Conservation (phyloP, 2,329 filamentous ascomycete species). For the Aspergillus japonicus region DNA sequence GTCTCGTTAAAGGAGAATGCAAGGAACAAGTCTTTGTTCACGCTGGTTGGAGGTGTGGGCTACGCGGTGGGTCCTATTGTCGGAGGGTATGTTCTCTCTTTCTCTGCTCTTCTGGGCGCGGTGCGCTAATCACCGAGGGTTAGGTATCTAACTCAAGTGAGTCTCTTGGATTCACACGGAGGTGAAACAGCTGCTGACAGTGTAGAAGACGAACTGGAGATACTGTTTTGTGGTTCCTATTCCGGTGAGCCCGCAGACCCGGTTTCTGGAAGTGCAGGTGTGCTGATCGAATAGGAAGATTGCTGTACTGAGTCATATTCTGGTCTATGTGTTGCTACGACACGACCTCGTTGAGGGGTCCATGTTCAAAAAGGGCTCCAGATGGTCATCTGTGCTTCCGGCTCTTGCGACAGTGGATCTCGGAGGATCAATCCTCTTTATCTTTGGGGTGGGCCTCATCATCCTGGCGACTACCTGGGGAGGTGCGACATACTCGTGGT, state of each 20-base stretch:
- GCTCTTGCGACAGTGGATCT: slow-evolving; percentile 57
- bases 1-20: slow-evolving; percentile 62
- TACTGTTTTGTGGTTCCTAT: slow-evolving; percentile 67
- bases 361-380: slow-evolving; percentile 37
- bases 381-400: slow-evolving; percentile 40
- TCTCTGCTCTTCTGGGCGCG: background rate
- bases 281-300: slow-evolving; percentile 32
- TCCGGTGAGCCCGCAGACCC: slow-evolving; percentile 46
- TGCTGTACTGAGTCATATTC: slow-evolving; percentile 50
- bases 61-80: slow-evolving; percentile 63
- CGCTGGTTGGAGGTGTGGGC: slow-evolving; percentile 58
- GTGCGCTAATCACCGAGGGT: slow-evolving; percentile 4
- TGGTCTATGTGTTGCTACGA: slow-evolving; percentile 58
- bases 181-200: slow-evolving; percentile 40
- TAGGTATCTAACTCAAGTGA: slow-evolving; percentile 35
- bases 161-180: background rate
- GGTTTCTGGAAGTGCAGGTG: slow-evolving; percentile 23
- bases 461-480: slow-evolving; percentile 59
- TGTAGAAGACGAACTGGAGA: slow-evolving; percentile 54
- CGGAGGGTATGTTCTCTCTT: slow-evolving; percentile 46
- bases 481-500: slow-evolving; percentile 55
- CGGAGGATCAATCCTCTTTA: slow-evolving; percentile 57
- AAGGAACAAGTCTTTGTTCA: slow-evolving; percentile 62
- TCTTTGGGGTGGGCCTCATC: slow-evolving; percentile 55
- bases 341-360: slow-evolving; percentile 57